These are phyloP conservation scores for Phycomyces nitens DNA, from an alignment of 192 early-diverging fungal genomes.

Conservation along the genomic window DNA sequence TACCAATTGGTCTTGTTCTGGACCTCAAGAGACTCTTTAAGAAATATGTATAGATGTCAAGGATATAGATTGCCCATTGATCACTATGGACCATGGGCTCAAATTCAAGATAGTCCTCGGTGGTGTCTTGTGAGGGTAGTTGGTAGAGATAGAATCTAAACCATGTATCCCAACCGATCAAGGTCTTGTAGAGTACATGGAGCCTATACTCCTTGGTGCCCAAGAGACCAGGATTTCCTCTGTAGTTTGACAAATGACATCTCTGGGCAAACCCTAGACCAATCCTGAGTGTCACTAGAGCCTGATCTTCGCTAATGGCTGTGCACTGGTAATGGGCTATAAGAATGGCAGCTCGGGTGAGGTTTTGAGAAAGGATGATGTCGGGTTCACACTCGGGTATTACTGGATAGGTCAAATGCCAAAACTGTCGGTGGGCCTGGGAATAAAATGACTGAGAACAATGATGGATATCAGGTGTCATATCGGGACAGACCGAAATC, in stretches of 20 bases:
- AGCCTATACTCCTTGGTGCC: neutral
- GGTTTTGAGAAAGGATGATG: neutral
- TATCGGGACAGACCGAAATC: neutral
- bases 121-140: neutral
- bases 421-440: neutral
- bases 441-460: neutral
- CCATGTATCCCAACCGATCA: neutral
- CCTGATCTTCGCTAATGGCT: slow-evolving; percentile 15
- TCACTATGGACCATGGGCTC: neutral
- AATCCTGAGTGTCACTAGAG: slow-evolving; percentile 6
- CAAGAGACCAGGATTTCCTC: neutral
- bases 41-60: neutral
- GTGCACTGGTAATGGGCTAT: slow-evolving; percentile 12
- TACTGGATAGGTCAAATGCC: neutral
- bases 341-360: slow-evolving; percentile 9
- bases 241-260: neutral
- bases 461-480: neutral
- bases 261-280: slow-evolving; percentile 3
- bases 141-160: neutral
- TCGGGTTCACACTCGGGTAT: neutral
- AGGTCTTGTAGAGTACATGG: neutral
- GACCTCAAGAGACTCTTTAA: neutral
- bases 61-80: neutral
- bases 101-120: neutral
- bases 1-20: neutral